Base-by-base conservation (phyloP, 2,329 filamentous ascomycete genomes). In the Sporothrix pseudoabietina region DNA sequence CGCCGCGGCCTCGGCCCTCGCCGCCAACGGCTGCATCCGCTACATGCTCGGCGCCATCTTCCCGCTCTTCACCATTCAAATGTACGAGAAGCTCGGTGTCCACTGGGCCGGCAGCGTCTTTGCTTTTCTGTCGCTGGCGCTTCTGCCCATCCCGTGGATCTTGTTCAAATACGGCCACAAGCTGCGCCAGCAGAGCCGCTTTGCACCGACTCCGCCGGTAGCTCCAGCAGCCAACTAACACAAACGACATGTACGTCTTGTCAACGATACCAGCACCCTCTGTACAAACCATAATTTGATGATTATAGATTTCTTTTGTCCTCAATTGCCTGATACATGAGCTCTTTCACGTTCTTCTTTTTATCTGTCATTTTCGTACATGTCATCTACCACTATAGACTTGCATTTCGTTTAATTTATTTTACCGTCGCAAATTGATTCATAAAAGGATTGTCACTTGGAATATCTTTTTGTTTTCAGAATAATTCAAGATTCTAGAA, bases 31-130 rank as follows among this genome's bases (percentile, higher is more conserved):
- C 10, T 71, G n/a, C 32, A 26, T 71, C 30, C 70, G 70, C 19
- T 71, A 71, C 59, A 19, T 71, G 2, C 59, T 71, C 10, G 70
- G 70, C 2, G 70, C 70, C 5, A 57, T 71, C 44, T 71, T 71
- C 12, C 70, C 70, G 2, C 59, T 71, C 1, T 71, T 71, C 14
- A 71, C 70, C 30, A 52, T 71, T 4, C 70, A 65, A 9, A 71
- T 71, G 70, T 71, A 71, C 70, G 44, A 71, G 59, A 66, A 55
- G 1, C 70, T 71, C 7, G 70, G 70, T 22, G 8, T 66, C 30
- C 70, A 71, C 57, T 71, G 70, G 70, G 70, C 70, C 57, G 70
- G 70, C n/a, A 71, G 70, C n/a, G 19, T 71, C 30, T 71, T 71
- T 55, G 70, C 70, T 22, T 71, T 71, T 55, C n/a, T 71, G 44